A percentile compares a stretch with the other conserved stretches of the same genome.
phyloP scores from a whole-genome alignment of 2,329 filamentous ascomycete genomes.

The Aspergillus arachidicola region DNA sequence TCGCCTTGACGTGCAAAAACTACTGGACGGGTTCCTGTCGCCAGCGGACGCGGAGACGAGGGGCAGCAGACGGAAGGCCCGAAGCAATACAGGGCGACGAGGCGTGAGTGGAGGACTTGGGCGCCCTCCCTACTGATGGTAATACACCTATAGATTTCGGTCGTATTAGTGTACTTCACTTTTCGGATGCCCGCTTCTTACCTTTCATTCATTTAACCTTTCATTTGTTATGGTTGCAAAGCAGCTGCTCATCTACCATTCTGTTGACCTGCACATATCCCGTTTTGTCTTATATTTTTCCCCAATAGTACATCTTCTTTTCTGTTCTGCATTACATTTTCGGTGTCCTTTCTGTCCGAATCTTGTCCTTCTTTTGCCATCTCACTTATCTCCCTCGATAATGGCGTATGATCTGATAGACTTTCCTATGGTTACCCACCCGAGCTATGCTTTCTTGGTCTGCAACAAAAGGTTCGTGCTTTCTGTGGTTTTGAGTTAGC shows the following conservation, averaged over 20 bases:
- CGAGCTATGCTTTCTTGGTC: constrained; percentile 8
- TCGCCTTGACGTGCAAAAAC: constrained; percentile 38
- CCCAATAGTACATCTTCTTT: constrained; percentile 16
- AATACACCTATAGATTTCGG: neutral
- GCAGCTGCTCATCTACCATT: constrained; percentile 7
- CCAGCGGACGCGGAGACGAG: constrained; percentile 23
- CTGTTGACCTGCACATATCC: constrained; percentile 18
- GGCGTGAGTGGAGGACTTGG: constrained; percentile 33
- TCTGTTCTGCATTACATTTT: constrained; percentile 15
- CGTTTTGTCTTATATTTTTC: constrained; percentile 4
- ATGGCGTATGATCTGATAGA: constrained; percentile 16
- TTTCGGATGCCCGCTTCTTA: constrained; percentile 12
- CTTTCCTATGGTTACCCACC: constrained; percentile 10
- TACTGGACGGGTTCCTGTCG: constrained; percentile 41
- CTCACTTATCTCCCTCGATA: neutral
- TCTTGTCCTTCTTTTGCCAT: constrained; percentile 1
- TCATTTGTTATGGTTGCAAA: constrained; percentile 5
- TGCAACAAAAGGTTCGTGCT: constrained; percentile 5
- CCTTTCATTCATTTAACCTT: constrained; percentile 4
- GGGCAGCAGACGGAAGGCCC: constrained; percentile 18
- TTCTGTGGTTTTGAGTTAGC: neutral
- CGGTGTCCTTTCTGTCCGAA: constrained; percentile 15
- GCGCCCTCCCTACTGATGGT: constrained; percentile 35
- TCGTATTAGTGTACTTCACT: constrained; percentile 1
- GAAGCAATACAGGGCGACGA: constrained; percentile 24